Conservation (phyloP, 306 rosid species). For the Ziziphus jujuba region DNA sequence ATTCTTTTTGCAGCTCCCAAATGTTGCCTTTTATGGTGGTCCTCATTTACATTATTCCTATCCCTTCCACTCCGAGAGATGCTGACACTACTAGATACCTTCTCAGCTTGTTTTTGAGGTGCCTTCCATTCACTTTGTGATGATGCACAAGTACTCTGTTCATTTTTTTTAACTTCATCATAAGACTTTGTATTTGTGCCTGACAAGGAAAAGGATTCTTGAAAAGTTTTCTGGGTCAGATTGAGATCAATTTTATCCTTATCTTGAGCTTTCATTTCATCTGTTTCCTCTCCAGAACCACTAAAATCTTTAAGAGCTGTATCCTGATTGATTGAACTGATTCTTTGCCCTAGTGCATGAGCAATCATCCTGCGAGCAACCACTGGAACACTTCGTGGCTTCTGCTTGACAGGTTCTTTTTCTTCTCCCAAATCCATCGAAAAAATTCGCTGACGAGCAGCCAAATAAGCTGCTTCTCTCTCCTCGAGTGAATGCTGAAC, state of each 20-base stretch:
- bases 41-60: constrained; percentile 44
- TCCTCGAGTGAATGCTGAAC: constrained; percentile 71
- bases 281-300: constrained; percentile 32
- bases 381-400: constrained; percentile 71
- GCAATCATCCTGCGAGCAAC: constrained; percentile 99
- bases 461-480: constrained; percentile 80
- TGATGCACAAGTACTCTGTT: constrained; percentile 25
- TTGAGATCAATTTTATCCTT: constrained; percentile 31
- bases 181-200: constrained; percentile 27
- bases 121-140: constrained; percentile 33
- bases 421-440: constrained; percentile 51
- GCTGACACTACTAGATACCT: constrained; percentile 26
- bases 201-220: constrained; percentile 23
- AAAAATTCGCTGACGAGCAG: constrained; percentile 89
- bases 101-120: constrained; percentile 33
- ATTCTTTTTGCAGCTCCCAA: constrained; percentile 94
- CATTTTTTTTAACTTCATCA: constrained; percentile 28
- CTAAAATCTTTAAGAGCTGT: constrained; percentile 26
- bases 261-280: constrained; percentile 34
- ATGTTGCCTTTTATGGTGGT: constrained; percentile 67
- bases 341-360: constrained; percentile 88
- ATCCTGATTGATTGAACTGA: constrained; percentile 45
- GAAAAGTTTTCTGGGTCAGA: constrained; percentile 29
- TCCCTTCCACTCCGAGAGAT: constrained; percentile 39
- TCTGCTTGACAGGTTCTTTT: constrained; percentile 54